Base-by-base conservation (phyloP, 169 alveolate genomes). In the Plasmodium chabaudi region DNA sequence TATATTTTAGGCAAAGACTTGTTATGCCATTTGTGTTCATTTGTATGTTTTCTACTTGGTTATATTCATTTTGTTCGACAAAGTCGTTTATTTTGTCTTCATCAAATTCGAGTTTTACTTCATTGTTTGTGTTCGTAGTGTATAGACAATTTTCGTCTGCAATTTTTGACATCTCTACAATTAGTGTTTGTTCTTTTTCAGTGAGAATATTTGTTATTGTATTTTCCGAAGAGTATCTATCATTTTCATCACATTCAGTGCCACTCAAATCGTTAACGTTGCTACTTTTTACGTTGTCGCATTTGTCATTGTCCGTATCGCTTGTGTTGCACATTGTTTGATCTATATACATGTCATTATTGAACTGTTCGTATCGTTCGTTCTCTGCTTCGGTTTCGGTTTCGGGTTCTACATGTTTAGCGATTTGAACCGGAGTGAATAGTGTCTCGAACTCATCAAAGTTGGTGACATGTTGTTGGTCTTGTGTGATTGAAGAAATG, bases 1-100 rank as follows among this genome's bases (percentile, higher is more conserved):
- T 10, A 51, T 71, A 71, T 12, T 79, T 21, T 55, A 57, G 53
- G 12, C 79, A 64, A 49, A 79, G 65, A 9, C 23, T 25, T 23
- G 17, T 34, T 9, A 79, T 25, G 21, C 4, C 2, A 1, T 17
- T 0, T 21, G 3, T 34, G 7, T 19, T 51, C 4, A 9, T 12
- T 56, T 1, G 6, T 53, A 17, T 5, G 10, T 51, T 49, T 53
- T 53, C 84, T 25, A 71, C 49, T 25, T 71, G 42, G 7, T 27
- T 34, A 53, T 49, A 21, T 17, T 5, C 15, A 10, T 42, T 49
- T 23, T 68, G 27, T 17, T 68, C 77, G 12, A 68, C 3, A 15
- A 42, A 56, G 12, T 5, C 15, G 0, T 68, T 25, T 17, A 19
- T 39, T 7, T 39, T 53, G n/a, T 13, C 12, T 1, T 47, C 51